Conservation (phyloP, 2,329 filamentous ascomycete species). For the Epichloe brachyelytri region DNA sequence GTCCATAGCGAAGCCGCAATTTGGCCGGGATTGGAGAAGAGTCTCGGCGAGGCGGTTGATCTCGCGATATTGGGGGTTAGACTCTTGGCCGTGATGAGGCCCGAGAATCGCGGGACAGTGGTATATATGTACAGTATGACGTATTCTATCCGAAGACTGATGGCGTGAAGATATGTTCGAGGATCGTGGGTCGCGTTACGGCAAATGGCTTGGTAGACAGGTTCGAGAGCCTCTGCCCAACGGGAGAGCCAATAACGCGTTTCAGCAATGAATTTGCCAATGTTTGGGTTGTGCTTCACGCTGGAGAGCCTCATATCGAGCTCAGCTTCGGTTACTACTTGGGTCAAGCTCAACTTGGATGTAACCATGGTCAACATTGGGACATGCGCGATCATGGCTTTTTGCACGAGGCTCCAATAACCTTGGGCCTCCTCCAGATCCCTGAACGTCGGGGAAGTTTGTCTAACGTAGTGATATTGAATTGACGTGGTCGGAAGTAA, state of each 20-base stretch:
- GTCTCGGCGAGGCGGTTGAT: slow-evolving; percentile 25
- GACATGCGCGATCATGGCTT: slow-evolving; percentile 23
- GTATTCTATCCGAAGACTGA: slow-evolving; percentile 30
- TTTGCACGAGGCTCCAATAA: slow-evolving; percentile 26
- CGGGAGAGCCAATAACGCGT: slow-evolving; percentile 25
- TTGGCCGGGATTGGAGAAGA: slow-evolving; percentile 22
- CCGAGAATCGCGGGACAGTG: slow-evolving; percentile 24
- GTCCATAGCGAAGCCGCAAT: slow-evolving; percentile 31
- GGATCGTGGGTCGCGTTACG: slow-evolving; percentile 13
- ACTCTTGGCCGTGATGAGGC: slow-evolving; percentile 20
- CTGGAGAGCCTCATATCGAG: slow-evolving; percentile 18
- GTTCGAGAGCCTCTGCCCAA: slow-evolving; percentile 27
- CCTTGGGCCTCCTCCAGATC: slow-evolving; percentile 22
- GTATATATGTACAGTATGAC: slow-evolving; percentile 28
- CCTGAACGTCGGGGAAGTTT: slow-evolving; percentile 20
- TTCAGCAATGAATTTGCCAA: slow-evolving; percentile 22
- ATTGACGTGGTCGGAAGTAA: slow-evolving; percentile 21
- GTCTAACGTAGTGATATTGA: slow-evolving; percentile 18
- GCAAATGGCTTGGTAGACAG: slow-evolving; percentile 18
- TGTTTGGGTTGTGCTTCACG: slow-evolving; percentile 16
- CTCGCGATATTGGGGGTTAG: slow-evolving; percentile 31
- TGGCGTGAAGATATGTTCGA: slow-evolving; percentile 21
- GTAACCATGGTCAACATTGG: slow-evolving; percentile 22
- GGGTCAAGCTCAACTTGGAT: slow-evolving; percentile 17
- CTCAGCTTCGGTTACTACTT: slow-evolving; percentile 14